Base-by-base conservation (phyloP, 257 asterid genomes). In the Echites panduratus region DNA sequence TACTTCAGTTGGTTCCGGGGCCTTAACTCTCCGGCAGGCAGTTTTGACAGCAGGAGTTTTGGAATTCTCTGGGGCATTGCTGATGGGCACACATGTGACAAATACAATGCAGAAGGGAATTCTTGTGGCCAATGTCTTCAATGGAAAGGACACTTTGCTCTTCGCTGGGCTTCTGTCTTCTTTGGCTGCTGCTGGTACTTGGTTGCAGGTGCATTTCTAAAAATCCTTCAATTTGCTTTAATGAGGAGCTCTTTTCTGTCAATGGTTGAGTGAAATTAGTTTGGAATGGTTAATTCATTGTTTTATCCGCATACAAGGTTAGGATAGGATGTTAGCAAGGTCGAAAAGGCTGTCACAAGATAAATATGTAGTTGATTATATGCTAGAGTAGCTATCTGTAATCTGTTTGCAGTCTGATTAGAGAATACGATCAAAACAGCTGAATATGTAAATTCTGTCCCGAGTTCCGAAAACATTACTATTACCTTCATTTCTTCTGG, bases 81-180 rank as follows among this genome's bases (percentile, higher is more conserved):
- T 89, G 70, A 90, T 93, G 98, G 98, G 97, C 26, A 88, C 94
- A 3, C 97, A 93, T 73, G 98, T 93, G 1, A 93, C 96, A 3
- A 91, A 86, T 75, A 93, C 98, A 68, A 93, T 93, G 98, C 98
- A 93, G 95, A 93, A 91, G 78, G 98, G 98, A 61, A 93, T 93
- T 77, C 89, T 91, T 41, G 96, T 93, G 20, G 84, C 96, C 7
- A 77, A 71, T 79, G 98, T 93, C 61, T 93, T 93, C 69, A 91
- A 86, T 75, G 97, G 98, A 85, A 93, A 88, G 77, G 90, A 87
- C 70, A 85, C 81, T 80, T 68, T 91, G 89, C 97, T 93, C 44
- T 93, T 93, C 66, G 96, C 97, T 32, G 98, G 98, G 4, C 81
- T 93, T 65, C 81, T 93, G 4, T 87, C 96, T 81, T 88, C 96